Conservation (phyloP, 352 stramenopile species). For the Phytophthora brassicae region DNA sequence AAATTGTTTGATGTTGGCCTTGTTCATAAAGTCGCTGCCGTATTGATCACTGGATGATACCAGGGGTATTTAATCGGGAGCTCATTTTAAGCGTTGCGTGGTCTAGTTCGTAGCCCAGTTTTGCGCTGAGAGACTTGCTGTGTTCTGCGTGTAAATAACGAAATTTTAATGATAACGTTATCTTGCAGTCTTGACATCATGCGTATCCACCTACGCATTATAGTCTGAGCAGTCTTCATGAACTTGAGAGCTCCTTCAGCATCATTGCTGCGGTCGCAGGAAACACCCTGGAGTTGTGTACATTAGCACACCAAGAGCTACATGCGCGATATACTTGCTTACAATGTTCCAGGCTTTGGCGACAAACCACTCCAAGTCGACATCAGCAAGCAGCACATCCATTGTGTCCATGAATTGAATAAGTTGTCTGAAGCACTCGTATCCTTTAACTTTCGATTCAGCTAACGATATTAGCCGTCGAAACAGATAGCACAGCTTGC, state of each 20-base stretch:
- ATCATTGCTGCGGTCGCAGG: conserved; percentile 35
- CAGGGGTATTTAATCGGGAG: conserved; percentile 8
- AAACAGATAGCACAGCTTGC: conserved; percentile 59
- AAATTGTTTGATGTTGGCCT: neutral
- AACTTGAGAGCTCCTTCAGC: conserved; percentile 39
- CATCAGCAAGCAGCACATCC: conserved; percentile 41
- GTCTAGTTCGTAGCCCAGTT: conserved; percentile 37
- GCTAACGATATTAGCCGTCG: conserved; percentile 58
- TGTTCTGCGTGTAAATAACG: conserved; percentile 21
- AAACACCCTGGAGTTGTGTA: conserved; percentile 33
- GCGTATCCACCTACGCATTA: conserved; percentile 40
- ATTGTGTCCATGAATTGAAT: conserved; percentile 55
- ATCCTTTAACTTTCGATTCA: conserved; percentile 38
- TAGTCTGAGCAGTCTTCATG: conserved; percentile 42
- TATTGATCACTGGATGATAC: neutral
- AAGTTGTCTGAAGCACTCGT: conserved; percentile 71
- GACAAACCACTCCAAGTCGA: conserved; percentile 74
- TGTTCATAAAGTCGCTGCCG: neutral
- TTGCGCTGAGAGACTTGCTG: conserved; percentile 31
- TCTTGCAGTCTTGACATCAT: neutral
- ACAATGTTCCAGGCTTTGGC: conserved; percentile 81
- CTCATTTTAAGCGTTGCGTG: conserved; percentile 33
- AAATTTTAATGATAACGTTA: conserved; percentile 1
- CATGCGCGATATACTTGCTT: conserved; percentile 15
- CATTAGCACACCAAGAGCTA: neutral